A percentile compares a stretch with the other conserved stretches of the same genome.
These are phyloP conservation scores for Taiozyma sp. DNA, from an alignment of 1,139 yeast species.

Conservation along the genomic window DNA sequence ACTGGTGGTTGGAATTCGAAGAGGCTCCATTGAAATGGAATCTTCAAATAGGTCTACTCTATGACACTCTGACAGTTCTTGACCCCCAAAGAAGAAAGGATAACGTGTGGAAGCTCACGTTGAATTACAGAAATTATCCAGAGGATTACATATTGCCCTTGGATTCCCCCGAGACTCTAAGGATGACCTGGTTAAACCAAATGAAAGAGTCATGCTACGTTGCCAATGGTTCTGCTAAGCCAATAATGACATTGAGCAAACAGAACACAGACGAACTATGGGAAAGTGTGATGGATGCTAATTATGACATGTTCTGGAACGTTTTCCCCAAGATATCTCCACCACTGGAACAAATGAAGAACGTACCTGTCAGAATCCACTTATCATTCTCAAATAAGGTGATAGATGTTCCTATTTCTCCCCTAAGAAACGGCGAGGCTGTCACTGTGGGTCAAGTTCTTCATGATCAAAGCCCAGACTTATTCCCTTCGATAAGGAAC, in stretches of 20 bases:
- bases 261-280: constrained; percentile 53
- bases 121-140: constrained; percentile 47
- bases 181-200: constrained; percentile 63
- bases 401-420: constrained; percentile 38
- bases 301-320: constrained; percentile 30
- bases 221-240: constrained; percentile 65
- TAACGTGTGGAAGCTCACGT: constrained; percentile 44
- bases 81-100: constrained; percentile 26
- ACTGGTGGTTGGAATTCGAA: constrained; percentile 68
- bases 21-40: constrained; percentile 70
- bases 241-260: constrained; percentile 68
- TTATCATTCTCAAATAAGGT: constrained; percentile 39
- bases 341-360: constrained; percentile 29
- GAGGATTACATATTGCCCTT: constrained; percentile 46
- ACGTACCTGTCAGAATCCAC: constrained; percentile 58
- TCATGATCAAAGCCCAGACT: constrained; percentile 36
- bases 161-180: constrained; percentile 29
- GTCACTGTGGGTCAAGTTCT: constrained; percentile 39
- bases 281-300: constrained; percentile 38
- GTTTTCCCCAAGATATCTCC: constrained; percentile 33
- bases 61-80: constrained; percentile 44
- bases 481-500: constrained; percentile 33
- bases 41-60: constrained; percentile 67
- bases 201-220: constrained; percentile 76
- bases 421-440: constrained; percentile 22